Conservation (phyloP, 768 basidiomycete species). For the Termitomyces sp. region DNA sequence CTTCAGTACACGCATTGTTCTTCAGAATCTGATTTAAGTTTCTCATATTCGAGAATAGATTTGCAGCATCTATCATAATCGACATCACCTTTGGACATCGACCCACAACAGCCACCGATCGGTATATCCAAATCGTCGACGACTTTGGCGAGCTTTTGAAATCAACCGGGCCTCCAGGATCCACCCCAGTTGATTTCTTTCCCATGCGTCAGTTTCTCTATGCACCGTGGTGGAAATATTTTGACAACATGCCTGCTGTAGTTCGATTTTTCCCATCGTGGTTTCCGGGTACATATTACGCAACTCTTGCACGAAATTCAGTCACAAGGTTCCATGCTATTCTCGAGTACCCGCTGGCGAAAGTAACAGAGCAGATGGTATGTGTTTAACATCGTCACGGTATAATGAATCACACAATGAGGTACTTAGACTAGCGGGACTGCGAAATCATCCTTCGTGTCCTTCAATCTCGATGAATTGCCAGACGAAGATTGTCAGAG, state of each 20-base stretch:
- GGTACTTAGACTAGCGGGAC: no score
- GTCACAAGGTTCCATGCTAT: not conserved
- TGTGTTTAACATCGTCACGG: not conserved
- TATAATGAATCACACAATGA: not conserved
- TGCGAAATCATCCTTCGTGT: not conserved
- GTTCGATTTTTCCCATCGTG: slow-evolving; percentile 28
- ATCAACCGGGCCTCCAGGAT: slow-evolving; percentile 7
- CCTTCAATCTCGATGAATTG: slow-evolving; percentile 15
- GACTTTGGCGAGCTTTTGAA: not conserved
- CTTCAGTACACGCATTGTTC: no score
- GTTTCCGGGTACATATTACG: slow-evolving; percentile 24
- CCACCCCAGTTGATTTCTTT: slow-evolving; percentile 9
- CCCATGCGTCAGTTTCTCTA: slow-evolving; percentile 6
- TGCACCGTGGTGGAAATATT: not conserved
- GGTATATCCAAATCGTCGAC: slow-evolving; percentile 3
- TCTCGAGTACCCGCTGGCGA: not conserved
- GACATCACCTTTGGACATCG: slow-evolving; percentile 11
- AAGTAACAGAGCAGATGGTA: slow-evolving; percentile 28
- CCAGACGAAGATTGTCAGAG: no score
- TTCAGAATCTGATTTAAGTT: no score
- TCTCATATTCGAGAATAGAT: not conserved
- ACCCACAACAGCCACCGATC: not conserved
- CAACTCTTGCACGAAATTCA: slow-evolving; percentile 16
- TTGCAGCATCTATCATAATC: slow-evolving; percentile 7
- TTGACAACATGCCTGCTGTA: not conserved